These are phyloP conservation scores for Fusarium ramigenum DNA, from an alignment of 2,329 filamentous ascomycete species.

Conservation along the genomic window DNA sequence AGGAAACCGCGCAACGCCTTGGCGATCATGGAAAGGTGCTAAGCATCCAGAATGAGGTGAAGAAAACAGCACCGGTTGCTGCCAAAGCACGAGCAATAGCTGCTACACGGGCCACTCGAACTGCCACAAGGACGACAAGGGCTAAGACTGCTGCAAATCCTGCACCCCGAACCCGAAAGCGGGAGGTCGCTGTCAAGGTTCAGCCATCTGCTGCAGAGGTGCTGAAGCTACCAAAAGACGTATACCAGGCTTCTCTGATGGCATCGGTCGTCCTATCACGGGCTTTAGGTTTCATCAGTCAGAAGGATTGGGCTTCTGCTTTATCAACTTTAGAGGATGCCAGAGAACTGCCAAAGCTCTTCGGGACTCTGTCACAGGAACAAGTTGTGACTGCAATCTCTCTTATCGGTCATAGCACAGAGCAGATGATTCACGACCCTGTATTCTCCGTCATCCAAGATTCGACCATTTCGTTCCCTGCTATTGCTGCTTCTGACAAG, in stretches of 20 bases:
- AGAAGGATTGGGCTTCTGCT: conserved; percentile 67
- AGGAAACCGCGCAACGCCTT: conserved; percentile 55
- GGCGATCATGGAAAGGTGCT: conserved; percentile 35
- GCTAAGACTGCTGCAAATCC: conserved; percentile 30
- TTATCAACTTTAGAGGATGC: conserved; percentile 63
- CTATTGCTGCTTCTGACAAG: conserved; percentile 62
- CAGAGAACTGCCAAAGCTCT: conserved; percentile 54
- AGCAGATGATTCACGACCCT: conserved; percentile 79
- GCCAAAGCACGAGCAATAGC: conserved; percentile 31
- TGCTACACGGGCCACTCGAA: conserved; percentile 39
- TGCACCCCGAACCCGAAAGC: conserved; percentile 32
- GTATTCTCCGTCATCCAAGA: conserved; percentile 92
- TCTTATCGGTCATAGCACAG: conserved; percentile 73
- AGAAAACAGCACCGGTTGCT: conserved; percentile 22
- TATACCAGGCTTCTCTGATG: conserved; percentile 51
- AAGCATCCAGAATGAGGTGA: conserved; percentile 6
- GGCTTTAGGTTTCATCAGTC: conserved; percentile 57
- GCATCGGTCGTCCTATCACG: conserved; percentile 49
- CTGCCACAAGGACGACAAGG: conserved; percentile 41
- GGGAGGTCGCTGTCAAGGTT: conserved; percentile 36
- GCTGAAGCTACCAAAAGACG: conserved; percentile 43
- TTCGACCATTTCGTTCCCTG: conserved; percentile 88
- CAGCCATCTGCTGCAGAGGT: conserved; percentile 34
- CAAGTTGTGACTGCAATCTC: conserved; percentile 74
- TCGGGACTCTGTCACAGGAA: conserved; percentile 55